Base-by-base conservation (phyloP, 441 rosid genomes). In the Bocquillonia castaneifolia region DNA sequence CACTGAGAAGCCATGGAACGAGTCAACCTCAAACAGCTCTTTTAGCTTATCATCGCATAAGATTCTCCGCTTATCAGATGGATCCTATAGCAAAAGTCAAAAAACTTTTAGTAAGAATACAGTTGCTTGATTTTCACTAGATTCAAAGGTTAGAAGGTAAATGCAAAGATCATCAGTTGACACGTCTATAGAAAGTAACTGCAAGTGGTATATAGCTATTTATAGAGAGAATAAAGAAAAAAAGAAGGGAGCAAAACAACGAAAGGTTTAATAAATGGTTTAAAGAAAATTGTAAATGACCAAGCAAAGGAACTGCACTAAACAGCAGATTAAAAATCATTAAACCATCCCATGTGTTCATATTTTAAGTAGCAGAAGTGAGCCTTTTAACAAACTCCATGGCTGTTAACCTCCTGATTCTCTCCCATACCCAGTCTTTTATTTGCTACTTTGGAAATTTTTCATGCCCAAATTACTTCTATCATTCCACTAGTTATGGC, bases 21-120 rank as follows among this genome's bases (percentile, higher is more conserved):
- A 74, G 68, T 80, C 85, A 26, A 80, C 84, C 72, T 83, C 86
- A 58, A 85, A 82, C 54, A 84, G 83, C 72, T 85, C 89, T 75
- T 79, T 84, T 57, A 77, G 79, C 77, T 80, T 85, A 45, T 68
- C 74, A 26, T 81, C 84, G 23, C 80, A 76, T 36, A 79, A 39
- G 29, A 80, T 72, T 70, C 77, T 76, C 79, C 79, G 73, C 76
- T 64, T 80, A 58, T 79, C 77, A 12, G 80, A 79, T 69, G 75
- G 82, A 69, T 82, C 83, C 88, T 79, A 72, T 64, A 45, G 28
- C n/a, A 70, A 64, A 32, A 59, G 12, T 26, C 23, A 61, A 55
- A 54, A 64, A 69, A 36, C 23, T 23, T 8, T n/a, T 8, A 56
- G 53, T 48, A 31, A 69, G 67, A 37, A 10, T 23, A 18, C 23